A percentile compares a stretch with the other conserved stretches of the same genome.
Evolutionary conservation across 2,329 filamentous ascomycete genomes (phyloP).

Genomic region (Oidium heveae): DNA sequence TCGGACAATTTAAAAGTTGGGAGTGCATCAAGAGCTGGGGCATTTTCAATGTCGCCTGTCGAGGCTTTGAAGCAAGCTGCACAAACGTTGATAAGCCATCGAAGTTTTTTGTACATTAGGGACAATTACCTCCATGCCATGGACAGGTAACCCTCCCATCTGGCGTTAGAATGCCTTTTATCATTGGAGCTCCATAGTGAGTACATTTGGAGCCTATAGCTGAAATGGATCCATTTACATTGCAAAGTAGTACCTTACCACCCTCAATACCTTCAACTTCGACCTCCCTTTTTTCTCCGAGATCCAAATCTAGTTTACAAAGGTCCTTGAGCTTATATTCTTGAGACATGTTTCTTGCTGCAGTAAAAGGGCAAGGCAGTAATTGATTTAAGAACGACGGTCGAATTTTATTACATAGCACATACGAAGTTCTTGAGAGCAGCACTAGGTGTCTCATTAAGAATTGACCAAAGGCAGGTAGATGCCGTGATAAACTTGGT

Average conservation of each 20-base stretch:
- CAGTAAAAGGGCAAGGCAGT: too few species aligned
- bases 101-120: too few species aligned
- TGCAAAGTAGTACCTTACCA: conserved; percentile 68
- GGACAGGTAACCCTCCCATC: conserved; percentile 73
- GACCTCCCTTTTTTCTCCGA: conserved; percentile 64
- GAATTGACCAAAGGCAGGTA: too few species aligned
- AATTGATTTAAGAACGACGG: too few species aligned
- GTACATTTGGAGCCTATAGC: conserved; percentile 66
- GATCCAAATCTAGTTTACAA: conserved; percentile 45
- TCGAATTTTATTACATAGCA: too few species aligned
- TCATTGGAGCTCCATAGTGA: conserved; percentile 78
- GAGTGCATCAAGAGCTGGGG: conserved; percentile 70
- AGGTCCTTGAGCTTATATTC: conserved; percentile 55
- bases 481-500: too few species aligned
- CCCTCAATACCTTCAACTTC: conserved; percentile 75
- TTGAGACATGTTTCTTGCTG: conserved; percentile 18
- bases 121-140: conserved; percentile 84
- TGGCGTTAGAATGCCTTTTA: conserved; percentile 60
- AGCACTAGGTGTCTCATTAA: too few species aligned
- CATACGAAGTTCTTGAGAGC: too few species aligned
- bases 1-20: conserved; percentile 59
- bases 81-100: too few species aligned
- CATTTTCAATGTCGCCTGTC: conserved; percentile 85
- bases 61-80: conserved; percentile 74
- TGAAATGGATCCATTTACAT: conserved; percentile 48